Base-by-base conservation (phyloP, 75 land plant genomes). In the Gnetum montanum region DNA sequence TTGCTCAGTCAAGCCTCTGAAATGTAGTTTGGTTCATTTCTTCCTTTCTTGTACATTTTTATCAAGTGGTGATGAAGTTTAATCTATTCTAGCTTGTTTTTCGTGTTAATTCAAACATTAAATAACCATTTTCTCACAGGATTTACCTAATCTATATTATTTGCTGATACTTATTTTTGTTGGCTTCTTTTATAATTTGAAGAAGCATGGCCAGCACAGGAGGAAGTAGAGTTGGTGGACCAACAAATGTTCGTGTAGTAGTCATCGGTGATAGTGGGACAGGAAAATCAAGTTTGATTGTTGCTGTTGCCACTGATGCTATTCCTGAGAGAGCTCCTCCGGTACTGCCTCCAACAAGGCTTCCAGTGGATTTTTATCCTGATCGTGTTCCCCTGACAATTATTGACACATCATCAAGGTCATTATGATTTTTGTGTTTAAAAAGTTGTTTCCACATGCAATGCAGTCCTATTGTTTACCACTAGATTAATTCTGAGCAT, bases 341-440 rank as follows among this genome's bases (percentile, higher is more conserved):
- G 2, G 62, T 92, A 31, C 24, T 92, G 72, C 98, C 90, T 6
- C 90, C 98, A 5, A 88, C 98, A 6, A 65, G 86, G 34, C 70
- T 92, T 16, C 90, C 98, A 22, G 69, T 60, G 6, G 98, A 92
- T 51, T 75, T 73, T 64, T 88, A 76, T 55, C 96, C 98, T 1
- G 98, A 92, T 49, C 77, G 86, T 15, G 77, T 92, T 5, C 98
- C 98, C 19, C 62, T 89, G 31, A 88, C 86, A 35, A 88, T 92
- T 56, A 72, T 89, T 26, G 98, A 93, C 33, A 89, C 96, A 31
- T 77, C 96, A 1, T 82, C 98, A 18, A 81, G 90, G 97, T 94
- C n/a, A 3, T 18, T 13, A 40, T 40, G 16, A 15, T 41, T 41
- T 18, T 41, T 40, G 13, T 40, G 43, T 40, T 40, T 11, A 40